Percentiles rank a stretch among this genome's conserved stretches.
phyloP scores from a whole-genome alignment of 129 eudicot genomes.

The Kitagawia praeruptora region DNA sequence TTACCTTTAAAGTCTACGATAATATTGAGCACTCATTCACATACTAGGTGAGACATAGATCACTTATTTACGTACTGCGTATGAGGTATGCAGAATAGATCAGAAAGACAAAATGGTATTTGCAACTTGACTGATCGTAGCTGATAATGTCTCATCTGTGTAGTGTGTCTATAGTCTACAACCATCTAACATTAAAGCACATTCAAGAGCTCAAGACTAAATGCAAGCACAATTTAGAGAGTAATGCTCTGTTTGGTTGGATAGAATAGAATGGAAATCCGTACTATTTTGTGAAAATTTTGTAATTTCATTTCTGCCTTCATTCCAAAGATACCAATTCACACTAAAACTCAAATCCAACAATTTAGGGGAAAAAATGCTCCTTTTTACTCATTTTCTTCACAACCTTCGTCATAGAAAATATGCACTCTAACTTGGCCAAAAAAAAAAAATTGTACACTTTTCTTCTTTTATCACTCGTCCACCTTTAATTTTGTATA shows the following conservation, averaged over 20 bases:
- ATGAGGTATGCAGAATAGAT: background rate
- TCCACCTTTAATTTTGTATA: background rate
- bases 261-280: background rate
- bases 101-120: background rate
- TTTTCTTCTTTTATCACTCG: background rate
- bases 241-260: background rate
- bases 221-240: background rate
- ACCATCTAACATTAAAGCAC: background rate
- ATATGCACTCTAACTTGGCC: background rate
- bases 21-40: background rate
- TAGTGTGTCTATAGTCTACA: background rate
- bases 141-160: background rate
- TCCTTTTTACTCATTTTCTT: background rate
- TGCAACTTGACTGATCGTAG: background rate
- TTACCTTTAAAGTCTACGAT: background rate
- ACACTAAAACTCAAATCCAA: background rate
- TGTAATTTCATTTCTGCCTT: background rate
- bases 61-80: background rate
- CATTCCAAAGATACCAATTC: background rate
- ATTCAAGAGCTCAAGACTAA: background rate
- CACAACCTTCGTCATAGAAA: background rate
- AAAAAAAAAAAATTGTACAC: background rate
- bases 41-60: background rate
- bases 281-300: background rate
- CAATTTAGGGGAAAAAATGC: background rate